phyloP scores from a whole-genome alignment of 495 filamentous ascomycete genomes.

The Endocarpon pusillum region DNA sequence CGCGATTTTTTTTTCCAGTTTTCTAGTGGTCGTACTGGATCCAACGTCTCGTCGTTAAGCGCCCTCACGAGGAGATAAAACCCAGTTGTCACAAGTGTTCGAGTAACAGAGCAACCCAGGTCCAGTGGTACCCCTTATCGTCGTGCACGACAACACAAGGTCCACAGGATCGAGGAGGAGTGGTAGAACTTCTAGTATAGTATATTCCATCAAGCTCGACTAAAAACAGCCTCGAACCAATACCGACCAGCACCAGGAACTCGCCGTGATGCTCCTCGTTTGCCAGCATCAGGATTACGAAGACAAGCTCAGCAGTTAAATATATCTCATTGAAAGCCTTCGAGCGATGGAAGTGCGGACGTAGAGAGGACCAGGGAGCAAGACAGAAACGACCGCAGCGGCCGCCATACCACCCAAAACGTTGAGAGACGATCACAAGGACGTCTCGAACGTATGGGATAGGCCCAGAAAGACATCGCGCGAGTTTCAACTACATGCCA shows the following conservation, averaged over 20 bases:
- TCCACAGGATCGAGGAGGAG: constrained; percentile 28
- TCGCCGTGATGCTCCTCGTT: constrained; percentile 35
- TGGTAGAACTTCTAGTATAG: constrained; percentile 42
- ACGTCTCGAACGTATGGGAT: constrained; percentile 29
- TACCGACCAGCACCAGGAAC: constrained; percentile 21
- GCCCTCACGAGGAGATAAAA: no score
- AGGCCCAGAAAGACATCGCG: constrained; percentile 38
- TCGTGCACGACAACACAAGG: constrained; percentile 12
- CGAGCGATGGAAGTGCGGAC: constrained; percentile 27
- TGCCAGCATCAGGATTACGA: constrained; percentile 40
- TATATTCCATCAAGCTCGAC: constrained; percentile 28
- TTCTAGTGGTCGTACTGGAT: no score
- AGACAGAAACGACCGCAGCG: constrained; percentile 29
- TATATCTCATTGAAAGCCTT: constrained; percentile 42
- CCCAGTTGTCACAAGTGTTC: no score
- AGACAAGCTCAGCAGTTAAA: constrained; percentile 32
- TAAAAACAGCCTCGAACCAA: constrained; percentile 36
- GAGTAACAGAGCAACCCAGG: no score
- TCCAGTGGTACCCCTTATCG: constrained; percentile 5
- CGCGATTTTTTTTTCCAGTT: no score
- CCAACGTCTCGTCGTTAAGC: no score
- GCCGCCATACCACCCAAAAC: constrained; percentile 40
- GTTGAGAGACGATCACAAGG: constrained; percentile 37
- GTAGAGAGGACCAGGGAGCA: constrained; percentile 33
- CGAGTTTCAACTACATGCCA: constrained; percentile 29